Evolutionary conservation across 1,284 basidiomycete species (phyloP), one percentile per base, ranked within the genome.

Genomic region (Fomitopsis schrenkii): DNA sequence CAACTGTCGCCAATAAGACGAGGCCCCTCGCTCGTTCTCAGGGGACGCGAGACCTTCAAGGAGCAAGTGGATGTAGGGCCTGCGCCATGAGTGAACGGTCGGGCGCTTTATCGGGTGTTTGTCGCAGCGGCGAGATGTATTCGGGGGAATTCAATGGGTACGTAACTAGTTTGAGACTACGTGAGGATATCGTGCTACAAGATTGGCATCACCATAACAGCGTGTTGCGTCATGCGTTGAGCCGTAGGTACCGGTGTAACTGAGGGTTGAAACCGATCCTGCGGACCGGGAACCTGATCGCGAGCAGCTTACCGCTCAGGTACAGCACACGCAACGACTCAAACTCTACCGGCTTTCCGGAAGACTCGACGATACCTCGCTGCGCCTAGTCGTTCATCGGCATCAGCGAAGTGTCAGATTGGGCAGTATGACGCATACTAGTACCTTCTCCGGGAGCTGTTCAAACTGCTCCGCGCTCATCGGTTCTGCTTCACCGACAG

Each of bases 221-320:
- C 14, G 5, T 33, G 30, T 5, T 5, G 14, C 52, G 30, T 40
- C 36, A 54, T 15, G 44, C 42, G 30, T 19, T 40, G 35, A 10
- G 15, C 17, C 59, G 59, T 45, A 60, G 26, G n/a, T 46, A 45
- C n/a, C 26, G 42, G 28, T 48, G 26, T 12, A 60, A 19, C 15
- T 14, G 26, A 1, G 10, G 19, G 26, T 59, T 60, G 55, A 44
- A 60, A 1, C 59, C 59, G 3, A 55, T 46, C 12, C 59, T 41
- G 2, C 36, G 45, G 9, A 60, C 54, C 15, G 59, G 38, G 36
- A 48, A 60, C 52, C 44, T 60, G 54, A 60, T 15, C 8, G 54
- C 59, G 7, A 54, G 35, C 10, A 60, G 54, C 42, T 41, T 56
- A 0, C 59, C 59, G 41, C 54, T 41, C 17, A 48, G 26, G 26